A percentile compares a stretch with the other conserved stretches of the same genome.
phyloP scores from a whole-genome alignment of 2,329 filamentous ascomycete species.

The Metarhizium anisopliae region DNA sequence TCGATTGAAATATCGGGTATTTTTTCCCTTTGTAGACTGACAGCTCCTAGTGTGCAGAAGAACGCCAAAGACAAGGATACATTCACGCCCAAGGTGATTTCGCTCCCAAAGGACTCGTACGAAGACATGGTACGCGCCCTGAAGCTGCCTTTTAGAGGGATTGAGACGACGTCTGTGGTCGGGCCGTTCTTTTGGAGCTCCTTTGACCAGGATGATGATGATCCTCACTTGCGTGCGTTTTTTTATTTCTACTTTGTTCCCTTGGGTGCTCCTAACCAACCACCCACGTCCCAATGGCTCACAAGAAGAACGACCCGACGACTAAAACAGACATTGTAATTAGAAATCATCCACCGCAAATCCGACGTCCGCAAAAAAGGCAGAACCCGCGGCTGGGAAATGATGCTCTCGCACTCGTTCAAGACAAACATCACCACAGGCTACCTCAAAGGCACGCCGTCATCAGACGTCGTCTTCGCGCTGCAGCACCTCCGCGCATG shows the following conservation, averaged over 20 bases:
- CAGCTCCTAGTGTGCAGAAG: slow-evolving; percentile 39
- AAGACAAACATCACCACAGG: slow-evolving; percentile 47
- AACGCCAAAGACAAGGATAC: slow-evolving; percentile 48
- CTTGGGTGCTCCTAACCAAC: not conserved
- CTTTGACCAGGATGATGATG: slow-evolving; percentile 45
- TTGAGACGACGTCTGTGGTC: slow-evolving; percentile 50
- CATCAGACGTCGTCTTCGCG: slow-evolving; percentile 41
- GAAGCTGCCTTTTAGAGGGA: slow-evolving; percentile 44
- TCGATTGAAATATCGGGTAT: not conserved
- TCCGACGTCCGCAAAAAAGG: slow-evolving; percentile 59
- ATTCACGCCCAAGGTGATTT: slow-evolving; percentile 46
- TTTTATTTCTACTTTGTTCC: no score
- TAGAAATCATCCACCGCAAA: slow-evolving; percentile 55
- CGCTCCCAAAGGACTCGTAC: slow-evolving; percentile 40
- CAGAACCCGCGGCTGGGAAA: slow-evolving; percentile 54
- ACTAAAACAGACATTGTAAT: not conserved
- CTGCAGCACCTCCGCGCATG: slow-evolving; percentile 43
- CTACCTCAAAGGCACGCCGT: slow-evolving; percentile 52
- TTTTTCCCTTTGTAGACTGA: not conserved
- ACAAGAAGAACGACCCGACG: not conserved
- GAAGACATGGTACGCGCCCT: slow-evolving; percentile 46
- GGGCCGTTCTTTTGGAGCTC: slow-evolving; percentile 56
- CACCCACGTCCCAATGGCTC: not conserved
- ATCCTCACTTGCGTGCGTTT: slow-evolving; percentile 46
- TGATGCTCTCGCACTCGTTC: slow-evolving; percentile 52